A percentile compares a stretch with the other conserved stretches of the same genome.
These are phyloP conservation scores for Cornus kousa DNA, from an alignment of 148 eudicot genomes.

Conservation along the genomic window DNA sequence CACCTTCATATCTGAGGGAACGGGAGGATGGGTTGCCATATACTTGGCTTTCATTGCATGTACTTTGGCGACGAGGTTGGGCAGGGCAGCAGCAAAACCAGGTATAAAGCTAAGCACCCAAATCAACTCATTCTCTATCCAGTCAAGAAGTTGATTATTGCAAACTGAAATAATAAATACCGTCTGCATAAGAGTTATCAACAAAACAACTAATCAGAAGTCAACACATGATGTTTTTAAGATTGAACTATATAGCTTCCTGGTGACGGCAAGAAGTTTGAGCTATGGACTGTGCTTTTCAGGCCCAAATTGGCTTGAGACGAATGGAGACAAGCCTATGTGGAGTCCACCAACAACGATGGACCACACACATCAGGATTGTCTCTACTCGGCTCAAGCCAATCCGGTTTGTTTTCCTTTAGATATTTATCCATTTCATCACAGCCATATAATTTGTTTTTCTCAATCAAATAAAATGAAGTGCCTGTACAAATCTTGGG, in stretches of 20 bases:
- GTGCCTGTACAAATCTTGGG: no score
- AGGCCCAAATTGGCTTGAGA: no score
- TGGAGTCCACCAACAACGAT: no score
- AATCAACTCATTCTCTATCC: slow-evolving; percentile 88
- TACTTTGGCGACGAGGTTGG: slow-evolving; percentile 59
- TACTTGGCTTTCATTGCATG: slow-evolving; percentile 82
- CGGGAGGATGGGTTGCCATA: slow-evolving; percentile 59
- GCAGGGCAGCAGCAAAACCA: slow-evolving; percentile 60
- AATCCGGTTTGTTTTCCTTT: not conserved
- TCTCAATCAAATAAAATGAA: not conserved
- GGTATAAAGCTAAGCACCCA: slow-evolving; percentile 84
- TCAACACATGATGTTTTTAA: not conserved
- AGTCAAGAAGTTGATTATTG: slow-evolving; percentile 93
- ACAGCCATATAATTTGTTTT: not conserved
- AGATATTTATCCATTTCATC: not conserved
- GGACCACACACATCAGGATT: no score
- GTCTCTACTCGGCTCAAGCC: no score
- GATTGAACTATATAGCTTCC: not conserved
- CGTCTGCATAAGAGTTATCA: slow-evolving; percentile 52
- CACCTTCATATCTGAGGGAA: slow-evolving; percentile 65
- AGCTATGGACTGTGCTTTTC: no score
- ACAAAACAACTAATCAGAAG: slow-evolving; percentile 1
- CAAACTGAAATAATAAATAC: slow-evolving; percentile 86
- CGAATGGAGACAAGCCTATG: no score
- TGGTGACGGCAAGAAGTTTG: not conserved